phyloP scores from a whole-genome alignment of 495 filamentous ascomycete genomes.

The Aspergillus cavernicola region DNA sequence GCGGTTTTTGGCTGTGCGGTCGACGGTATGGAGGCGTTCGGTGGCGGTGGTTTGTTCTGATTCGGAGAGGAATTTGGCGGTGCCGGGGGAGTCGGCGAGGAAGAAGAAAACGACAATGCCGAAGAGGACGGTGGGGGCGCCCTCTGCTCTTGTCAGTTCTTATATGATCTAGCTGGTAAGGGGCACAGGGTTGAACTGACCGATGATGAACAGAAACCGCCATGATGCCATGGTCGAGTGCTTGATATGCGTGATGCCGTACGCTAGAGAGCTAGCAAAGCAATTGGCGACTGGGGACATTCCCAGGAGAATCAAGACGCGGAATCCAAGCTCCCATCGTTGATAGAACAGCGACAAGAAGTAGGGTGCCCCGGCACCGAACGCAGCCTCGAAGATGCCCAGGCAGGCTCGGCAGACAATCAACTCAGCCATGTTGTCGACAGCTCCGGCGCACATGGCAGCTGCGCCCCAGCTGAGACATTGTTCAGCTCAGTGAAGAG shows the following conservation, averaged over 20 bases:
- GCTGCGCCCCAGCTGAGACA: slow-evolving; percentile 40
- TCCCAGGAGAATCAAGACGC: slow-evolving; percentile 64
- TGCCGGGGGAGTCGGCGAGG: slow-evolving; percentile 63
- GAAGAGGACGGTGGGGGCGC: slow-evolving; percentile 62
- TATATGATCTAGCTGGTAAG: neutral
- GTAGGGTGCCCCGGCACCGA: slow-evolving; percentile 59
- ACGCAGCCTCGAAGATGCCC: slow-evolving; percentile 57
- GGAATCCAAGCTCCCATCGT: slow-evolving; percentile 63
- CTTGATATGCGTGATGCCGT: slow-evolving; percentile 57
- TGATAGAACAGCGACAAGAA: slow-evolving; percentile 74
- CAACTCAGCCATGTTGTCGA: slow-evolving; percentile 51
- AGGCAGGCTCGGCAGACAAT: slow-evolving; percentile 58
- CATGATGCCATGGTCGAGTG: slow-evolving; percentile 21
- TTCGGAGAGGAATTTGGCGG: slow-evolving; percentile 60
- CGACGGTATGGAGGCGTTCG: slow-evolving; percentile 24
- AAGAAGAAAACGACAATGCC: slow-evolving; percentile 57
- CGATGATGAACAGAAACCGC: slow-evolving; percentile 30
- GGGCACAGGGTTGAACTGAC: slow-evolving; percentile 5
- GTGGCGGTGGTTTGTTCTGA: slow-evolving; percentile 44
- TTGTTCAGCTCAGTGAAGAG: neutral
- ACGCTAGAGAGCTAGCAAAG: slow-evolving; percentile 72
- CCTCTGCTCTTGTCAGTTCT: slow-evolving; percentile 48
- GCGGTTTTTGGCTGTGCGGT: slow-evolving; percentile 21
- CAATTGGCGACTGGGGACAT: slow-evolving; percentile 71
- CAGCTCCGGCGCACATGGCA: slow-evolving; percentile 50